Base-by-base conservation (phyloP, 2,329 filamentous ascomycete species). In the Seiridium unicorne region DNA sequence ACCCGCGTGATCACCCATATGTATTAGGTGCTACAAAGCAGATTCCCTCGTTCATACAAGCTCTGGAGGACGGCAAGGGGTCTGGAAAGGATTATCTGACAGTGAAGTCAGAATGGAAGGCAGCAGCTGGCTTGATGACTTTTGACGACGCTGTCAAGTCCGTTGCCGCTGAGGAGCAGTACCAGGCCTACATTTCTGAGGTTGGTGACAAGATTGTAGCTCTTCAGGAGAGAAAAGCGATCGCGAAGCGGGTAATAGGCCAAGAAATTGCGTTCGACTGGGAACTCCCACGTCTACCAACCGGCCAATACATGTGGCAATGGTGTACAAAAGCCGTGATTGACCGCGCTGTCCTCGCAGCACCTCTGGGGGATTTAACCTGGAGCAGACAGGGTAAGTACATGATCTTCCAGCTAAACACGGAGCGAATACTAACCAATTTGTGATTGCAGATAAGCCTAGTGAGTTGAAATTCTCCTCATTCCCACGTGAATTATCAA, bases 1-100 rank as follows among this genome's bases (percentile, higher is more conserved):
- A 78, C 60, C 62, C 69, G 3, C 66, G 75, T 3, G 76, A 77
- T 51, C 76, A 77, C 51, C 70, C 72, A 44, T 77, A 75, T 61
- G 70, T 77, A 5, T 64, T 75, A 5, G 76, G 75, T 1, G 74
- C 75, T 0, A 77, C 75, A 1, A 67, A 68, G 31, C 57, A 64
- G 1, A 62, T 76, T 2, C 63, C 67, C 53, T 63, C 70, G 10
- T 62, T 76, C 7, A 65, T 64, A 5, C 63, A 69, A 18, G 67
- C 64, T 2, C 54, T 74, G 0, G 47, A 60, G 10, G 64, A 67
- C 3, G 72, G 69, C 36, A 60, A 67, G 32, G 62, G 60, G 1
- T 61, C 61, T 6, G 71, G 70, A 0, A 65, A 71, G 55, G 63
- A 70, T 35, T 66, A 70, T 3, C 65, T 68, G 7, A 57, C 67